A percentile compares a stretch with the other conserved stretches of the same genome.
Conservation (phyloP, 768 basidiomycete species). For the Mycena leptocephala region DNA sequence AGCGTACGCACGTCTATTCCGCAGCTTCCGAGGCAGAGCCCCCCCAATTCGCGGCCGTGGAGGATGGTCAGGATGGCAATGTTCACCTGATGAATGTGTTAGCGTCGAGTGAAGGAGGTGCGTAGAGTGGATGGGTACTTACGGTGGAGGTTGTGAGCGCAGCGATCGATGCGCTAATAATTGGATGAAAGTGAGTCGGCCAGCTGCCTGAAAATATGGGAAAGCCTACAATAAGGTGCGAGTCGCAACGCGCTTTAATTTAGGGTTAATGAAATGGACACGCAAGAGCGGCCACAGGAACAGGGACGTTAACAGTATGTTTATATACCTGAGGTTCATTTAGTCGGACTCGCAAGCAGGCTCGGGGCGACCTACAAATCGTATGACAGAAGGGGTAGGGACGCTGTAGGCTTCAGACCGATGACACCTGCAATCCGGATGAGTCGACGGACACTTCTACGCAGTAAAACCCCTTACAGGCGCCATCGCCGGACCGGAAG, state of each 20-base stretch:
- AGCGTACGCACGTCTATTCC: constrained; percentile 50
- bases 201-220: too few relatives aligned
- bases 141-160: constrained; percentile 68
- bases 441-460: not conserved
- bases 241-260: constrained; percentile 54
- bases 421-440: constrained; percentile 47
- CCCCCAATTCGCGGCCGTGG: constrained; percentile 63
- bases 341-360: not conserved
- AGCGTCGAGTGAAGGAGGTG: not conserved
- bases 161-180: constrained; percentile 58
- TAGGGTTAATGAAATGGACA: constrained; percentile 45
- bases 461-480: constrained; percentile 43
- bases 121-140: constrained; percentile 1
- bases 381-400: constrained; percentile 61
- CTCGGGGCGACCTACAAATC: constrained; percentile 57
- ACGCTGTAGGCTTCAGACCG: constrained; percentile 60
- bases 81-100: constrained; percentile 47
- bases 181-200: too few relatives aligned
- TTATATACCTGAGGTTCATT: constrained; percentile 39
- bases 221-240: constrained; percentile 58
- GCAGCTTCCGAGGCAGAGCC: constrained; percentile 63
- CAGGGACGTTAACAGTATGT: constrained; percentile 56
- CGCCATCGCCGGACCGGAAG: constrained; percentile 49
- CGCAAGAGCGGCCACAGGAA: constrained; percentile 65
- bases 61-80: constrained; percentile 61